Conservation (phyloP, 768 basidiomycete genomes). For the Sarcodon aspratus region DNA sequence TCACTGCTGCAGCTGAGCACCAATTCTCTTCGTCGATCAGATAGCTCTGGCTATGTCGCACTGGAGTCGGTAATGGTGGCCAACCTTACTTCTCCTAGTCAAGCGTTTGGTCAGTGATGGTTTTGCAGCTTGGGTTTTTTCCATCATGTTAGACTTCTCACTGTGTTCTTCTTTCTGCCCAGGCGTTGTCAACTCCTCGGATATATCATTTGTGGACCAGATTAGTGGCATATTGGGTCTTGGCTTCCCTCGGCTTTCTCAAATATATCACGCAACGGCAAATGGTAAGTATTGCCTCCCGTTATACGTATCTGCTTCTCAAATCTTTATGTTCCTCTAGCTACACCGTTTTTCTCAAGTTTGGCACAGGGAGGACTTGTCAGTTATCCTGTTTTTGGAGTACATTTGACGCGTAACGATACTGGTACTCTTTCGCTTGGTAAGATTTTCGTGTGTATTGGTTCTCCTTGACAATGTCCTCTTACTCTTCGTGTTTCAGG, state of each 20-base stretch:
- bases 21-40: constrained; percentile 22
- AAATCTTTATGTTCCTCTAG: constrained; percentile 21
- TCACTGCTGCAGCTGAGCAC: not conserved
- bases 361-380: constrained; percentile 53
- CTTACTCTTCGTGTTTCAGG: constrained; percentile 28
- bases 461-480: not conserved
- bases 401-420: constrained; percentile 47
- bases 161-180: not conserved
- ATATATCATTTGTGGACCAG: constrained; percentile 49
- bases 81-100: constrained; percentile 48
- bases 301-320: not conserved
- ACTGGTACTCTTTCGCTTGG: constrained; percentile 59
- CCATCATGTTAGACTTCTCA: not conserved
- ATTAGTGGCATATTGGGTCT: constrained; percentile 67
- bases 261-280: constrained; percentile 31
- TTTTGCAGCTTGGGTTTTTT: not conserved
- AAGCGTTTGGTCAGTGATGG: constrained; percentile 50
- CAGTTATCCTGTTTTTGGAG: constrained; percentile 68
- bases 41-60: constrained; percentile 59
- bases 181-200: constrained; percentile 55
- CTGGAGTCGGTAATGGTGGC: constrained; percentile 48
- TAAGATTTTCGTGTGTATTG: constrained; percentile 15
- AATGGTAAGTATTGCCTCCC: constrained; percentile 31
- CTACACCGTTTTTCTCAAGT: constrained; percentile 54
- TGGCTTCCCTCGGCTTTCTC: constrained; percentile 66